Evolutionary conservation across 305 asterid species (phyloP).

Genomic region (Rubia tinctorum): DNA sequence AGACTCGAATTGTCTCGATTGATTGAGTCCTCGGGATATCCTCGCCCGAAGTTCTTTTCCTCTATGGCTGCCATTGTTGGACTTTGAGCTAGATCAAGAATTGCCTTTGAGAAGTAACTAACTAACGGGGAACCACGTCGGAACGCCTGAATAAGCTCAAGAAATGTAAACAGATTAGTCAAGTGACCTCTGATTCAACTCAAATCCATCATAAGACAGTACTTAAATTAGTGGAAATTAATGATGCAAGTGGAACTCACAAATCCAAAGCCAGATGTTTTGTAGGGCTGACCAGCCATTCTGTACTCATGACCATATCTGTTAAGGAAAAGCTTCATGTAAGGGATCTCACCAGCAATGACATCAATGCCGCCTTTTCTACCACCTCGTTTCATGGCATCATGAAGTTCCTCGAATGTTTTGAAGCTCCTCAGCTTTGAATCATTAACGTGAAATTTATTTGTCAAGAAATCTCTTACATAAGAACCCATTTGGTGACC

Average conservation of each 20-base stretch:
- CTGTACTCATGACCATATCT: constrained; percentile 26
- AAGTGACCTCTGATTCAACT: neutral
- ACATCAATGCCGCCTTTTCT: constrained; percentile 37
- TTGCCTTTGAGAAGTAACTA: constrained; percentile 48
- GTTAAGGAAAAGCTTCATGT: constrained; percentile 30
- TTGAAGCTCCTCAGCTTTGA: constrained; percentile 18
- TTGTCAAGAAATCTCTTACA: constrained; percentile 30
- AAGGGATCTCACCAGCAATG: constrained; percentile 40
- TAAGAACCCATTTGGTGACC: constrained; percentile 47
- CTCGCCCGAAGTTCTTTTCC: constrained; percentile 39
- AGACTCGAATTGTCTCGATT: constrained; percentile 43
- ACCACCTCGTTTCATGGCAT: constrained; percentile 33
- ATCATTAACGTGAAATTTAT: constrained; percentile 18
- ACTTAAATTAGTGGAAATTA: neutral
- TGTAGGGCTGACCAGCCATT: constrained; percentile 18
- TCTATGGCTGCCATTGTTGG: constrained; percentile 33
- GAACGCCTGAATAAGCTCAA: constrained; percentile 36
- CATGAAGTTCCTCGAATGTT: constrained; percentile 15
- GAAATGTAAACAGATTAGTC: neutral
- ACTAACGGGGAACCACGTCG: constrained; percentile 34
- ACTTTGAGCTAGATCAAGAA: constrained; percentile 42
- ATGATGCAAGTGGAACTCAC: constrained; percentile 24
- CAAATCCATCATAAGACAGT: neutral
- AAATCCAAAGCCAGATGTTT: constrained; percentile 41
- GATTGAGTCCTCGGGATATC: constrained; percentile 40